These are phyloP conservation scores for Alopecurus myosuroides DNA, from an alignment of 176 grass and related monocot genomes.

Conservation along the genomic window DNA sequence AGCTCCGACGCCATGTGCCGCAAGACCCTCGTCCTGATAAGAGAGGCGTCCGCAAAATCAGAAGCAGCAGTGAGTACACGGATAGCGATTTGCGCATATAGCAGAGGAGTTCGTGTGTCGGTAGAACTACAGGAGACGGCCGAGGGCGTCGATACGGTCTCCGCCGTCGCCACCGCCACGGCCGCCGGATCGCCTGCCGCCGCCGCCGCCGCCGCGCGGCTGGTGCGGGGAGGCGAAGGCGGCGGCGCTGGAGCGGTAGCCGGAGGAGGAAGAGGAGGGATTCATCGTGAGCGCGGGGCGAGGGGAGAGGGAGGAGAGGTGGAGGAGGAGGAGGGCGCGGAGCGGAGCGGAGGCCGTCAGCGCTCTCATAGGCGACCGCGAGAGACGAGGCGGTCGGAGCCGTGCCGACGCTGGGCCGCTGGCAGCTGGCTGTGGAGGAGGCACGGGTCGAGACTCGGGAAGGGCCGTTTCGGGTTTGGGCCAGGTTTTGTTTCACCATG, in stretches of 20 bases:
- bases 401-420: background rate
- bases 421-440: background rate
- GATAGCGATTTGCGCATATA: background rate
- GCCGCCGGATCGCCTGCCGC: conserved; percentile 14
- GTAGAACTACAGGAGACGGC: conserved; percentile 56
- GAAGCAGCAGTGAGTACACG: background rate
- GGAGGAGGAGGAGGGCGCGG: conserved; percentile 5
- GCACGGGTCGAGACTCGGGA: too few relatives aligned
- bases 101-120: background rate
- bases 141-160: conserved; percentile 63
- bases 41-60: background rate
- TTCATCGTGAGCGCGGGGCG: conserved; percentile 19
- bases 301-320: background rate
- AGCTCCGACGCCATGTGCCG: conserved; percentile 88
- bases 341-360: background rate
- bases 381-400: background rate
- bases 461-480: too few relatives aligned
- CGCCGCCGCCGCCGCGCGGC: conserved; percentile 8
- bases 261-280: conserved; percentile 25
- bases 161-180: conserved; percentile 11
- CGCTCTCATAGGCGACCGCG: conserved; percentile 12
- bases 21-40: conserved; percentile 57
- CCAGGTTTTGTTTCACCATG: background rate
- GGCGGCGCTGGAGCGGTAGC: conserved; percentile 32
- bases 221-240: conserved; percentile 27